phyloP scores from a whole-genome alignment of 805 yeast genomes.

The Middelhovenomyces tepae region DNA sequence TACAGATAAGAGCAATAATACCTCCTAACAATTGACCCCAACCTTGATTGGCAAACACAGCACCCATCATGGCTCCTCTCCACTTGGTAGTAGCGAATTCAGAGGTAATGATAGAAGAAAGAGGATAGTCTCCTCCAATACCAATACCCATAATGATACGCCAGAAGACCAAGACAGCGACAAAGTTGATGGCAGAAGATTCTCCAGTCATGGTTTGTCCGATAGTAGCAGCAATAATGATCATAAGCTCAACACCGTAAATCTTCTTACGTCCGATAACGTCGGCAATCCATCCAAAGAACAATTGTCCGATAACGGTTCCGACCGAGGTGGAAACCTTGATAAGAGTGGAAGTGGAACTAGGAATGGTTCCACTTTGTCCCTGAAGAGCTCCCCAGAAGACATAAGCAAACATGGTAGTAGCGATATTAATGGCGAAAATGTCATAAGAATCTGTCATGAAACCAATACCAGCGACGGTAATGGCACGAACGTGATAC shows the following conservation, averaged over 20 bases:
- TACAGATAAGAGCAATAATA: conserved; percentile 67
- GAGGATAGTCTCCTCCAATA: conserved; percentile 95
- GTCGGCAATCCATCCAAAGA: conserved; percentile 80
- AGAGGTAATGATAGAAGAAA: conserved; percentile 86
- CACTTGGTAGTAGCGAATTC: conserved; percentile 91
- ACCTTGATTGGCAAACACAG: conserved; percentile 95
- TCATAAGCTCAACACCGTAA: conserved; percentile 78
- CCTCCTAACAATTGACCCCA: conserved; percentile 91
- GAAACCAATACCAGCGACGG: conserved; percentile 91
- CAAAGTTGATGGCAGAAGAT: conserved; percentile 63
- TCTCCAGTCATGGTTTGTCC: conserved; percentile 67
- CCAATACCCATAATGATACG: conserved; percentile 92
- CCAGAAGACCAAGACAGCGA: conserved; percentile 64
- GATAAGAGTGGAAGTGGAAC: conserved; percentile 63
- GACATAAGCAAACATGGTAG: conserved; percentile 69
- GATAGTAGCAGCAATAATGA: conserved; percentile 73
- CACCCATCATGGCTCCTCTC: conserved; percentile 98
- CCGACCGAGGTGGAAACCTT: conserved; percentile 91
- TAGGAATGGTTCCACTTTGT: conserved; percentile 41
- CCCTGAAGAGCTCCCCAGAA: conserved; percentile 49
- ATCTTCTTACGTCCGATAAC: conserved; percentile 75
- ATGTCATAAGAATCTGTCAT: conserved; percentile 89
- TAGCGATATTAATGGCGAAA: conserved; percentile 78
- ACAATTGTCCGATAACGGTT: conserved; percentile 83
- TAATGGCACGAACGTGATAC: conserved; percentile 52